Evolutionary conservation across 1,139 yeast species (phyloP), one percentile per base, ranked within the genome.

Genomic region (Kodamaea plutei): DNA sequence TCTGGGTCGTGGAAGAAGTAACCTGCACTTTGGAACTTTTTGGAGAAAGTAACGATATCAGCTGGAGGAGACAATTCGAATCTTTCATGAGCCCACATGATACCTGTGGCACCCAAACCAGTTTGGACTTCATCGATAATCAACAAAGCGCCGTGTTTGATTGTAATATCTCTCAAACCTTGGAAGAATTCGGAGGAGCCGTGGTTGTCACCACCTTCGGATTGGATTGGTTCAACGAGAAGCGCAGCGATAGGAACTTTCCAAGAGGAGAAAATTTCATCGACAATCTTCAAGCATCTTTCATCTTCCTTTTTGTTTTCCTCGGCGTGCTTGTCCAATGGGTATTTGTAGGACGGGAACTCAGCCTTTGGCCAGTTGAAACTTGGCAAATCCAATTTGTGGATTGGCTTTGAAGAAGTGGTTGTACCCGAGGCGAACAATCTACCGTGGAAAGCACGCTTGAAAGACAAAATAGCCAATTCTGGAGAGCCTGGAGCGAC

Each of bases 161-260:
- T 58, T 38, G 91, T 80, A 46, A 84, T 56, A 45, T 77, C 80
- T 56, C 89, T 77, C 45, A 83, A 65, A 26, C 85, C 84, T 58
- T 81, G 89, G 81, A 83, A 82, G 61, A 81, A 84, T 23, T 61
- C 72, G 18, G 75, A 69, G 23, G 87, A 76, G 9, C 84, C 93
- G 53, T 83, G 94, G 67, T 82, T 82, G 60, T 83, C 93, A 54
- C 93, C 93, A 54, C 93, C 93, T 63, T 83, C 93, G 20, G 89
- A 78, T 60, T 83, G 93, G 41, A 84, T 77, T 40, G 93, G 93
- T 63, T 83, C 93, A 35, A 81, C 73, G 44, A 83, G 73, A 26
- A 80, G 67, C 37, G 84, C 91, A 15, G 91, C 91, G 48, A 83
- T 78, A 34, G 89, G 88, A 34, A 67, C 57, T 21, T 62, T 55